A percentile compares a stretch with the other conserved stretches of the same genome.
These are phyloP conservation scores for Skeletonema grethae DNA, from an alignment of 108 stramenopile species.

Conservation along the genomic window DNA sequence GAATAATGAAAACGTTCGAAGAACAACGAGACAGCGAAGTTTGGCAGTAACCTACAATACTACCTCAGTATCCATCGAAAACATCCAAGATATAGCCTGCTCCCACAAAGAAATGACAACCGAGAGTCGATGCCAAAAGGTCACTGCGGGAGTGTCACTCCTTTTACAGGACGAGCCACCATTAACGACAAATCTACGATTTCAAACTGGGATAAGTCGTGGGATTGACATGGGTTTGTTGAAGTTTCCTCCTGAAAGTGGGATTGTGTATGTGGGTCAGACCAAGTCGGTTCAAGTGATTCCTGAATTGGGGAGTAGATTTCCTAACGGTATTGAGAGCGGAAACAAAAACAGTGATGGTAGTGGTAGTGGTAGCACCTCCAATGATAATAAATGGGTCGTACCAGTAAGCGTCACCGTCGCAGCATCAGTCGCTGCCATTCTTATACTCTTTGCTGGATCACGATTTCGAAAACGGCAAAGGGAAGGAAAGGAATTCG, in stretches of 20 bases:
- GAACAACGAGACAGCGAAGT: background rate
- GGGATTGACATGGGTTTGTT: background rate
- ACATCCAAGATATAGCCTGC: constrained; percentile 20
- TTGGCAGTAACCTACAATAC: constrained; percentile 17
- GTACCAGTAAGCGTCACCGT: constrained; percentile 4
- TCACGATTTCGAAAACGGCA: background rate
- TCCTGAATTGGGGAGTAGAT: background rate
- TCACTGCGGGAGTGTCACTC: background rate
- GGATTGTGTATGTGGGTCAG: constrained; percentile 6
- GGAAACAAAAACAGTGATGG: background rate
- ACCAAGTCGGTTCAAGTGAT: background rate
- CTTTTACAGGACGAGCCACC: background rate
- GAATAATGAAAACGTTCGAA: background rate
- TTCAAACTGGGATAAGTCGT: constrained; percentile 3
- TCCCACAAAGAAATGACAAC: background rate
- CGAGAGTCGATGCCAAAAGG: constrained; percentile 1
- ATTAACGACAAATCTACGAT: background rate
- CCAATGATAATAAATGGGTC: background rate
- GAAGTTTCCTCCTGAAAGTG: background rate
- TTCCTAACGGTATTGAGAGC: background rate
- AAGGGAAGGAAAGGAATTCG: background rate
- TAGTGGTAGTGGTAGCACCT: background rate
- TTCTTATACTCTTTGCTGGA: background rate
- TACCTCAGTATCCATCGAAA: constrained; percentile 2
- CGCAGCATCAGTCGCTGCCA: background rate